Percentiles rank a stretch among this genome's conserved stretches.
Conservation (phyloP, 768 basidiomycete genomes). For the Mycena leptocephala region DNA sequence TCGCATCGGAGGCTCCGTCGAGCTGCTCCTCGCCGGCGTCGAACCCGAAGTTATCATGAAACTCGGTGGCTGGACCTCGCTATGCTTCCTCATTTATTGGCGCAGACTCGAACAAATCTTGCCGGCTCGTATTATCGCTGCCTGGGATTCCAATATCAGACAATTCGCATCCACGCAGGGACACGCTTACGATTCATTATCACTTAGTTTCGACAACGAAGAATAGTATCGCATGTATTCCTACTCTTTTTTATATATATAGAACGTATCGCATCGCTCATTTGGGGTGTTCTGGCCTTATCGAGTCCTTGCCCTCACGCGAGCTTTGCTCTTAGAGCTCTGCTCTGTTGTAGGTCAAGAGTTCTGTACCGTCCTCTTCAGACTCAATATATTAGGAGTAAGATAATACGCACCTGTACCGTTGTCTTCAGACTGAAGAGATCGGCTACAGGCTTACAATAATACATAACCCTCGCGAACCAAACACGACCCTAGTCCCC, state of each 20-base stretch:
- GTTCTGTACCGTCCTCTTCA: too few species aligned
- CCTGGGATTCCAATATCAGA: neutral
- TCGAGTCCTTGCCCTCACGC: too few species aligned
- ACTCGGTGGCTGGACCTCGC: neutral
- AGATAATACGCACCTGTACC: too few species aligned
- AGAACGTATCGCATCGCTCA: too few species aligned
- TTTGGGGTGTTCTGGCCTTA: too few species aligned
- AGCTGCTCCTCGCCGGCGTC: neutral
- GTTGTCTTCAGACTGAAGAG: too few species aligned
- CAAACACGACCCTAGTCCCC: neutral
- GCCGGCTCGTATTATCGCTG: slow-evolving; percentile 4
- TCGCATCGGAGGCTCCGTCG: neutral
- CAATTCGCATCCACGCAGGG: neutral
- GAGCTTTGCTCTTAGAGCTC: too few species aligned
- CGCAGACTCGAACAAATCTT: neutral
- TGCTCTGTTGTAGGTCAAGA: too few species aligned
- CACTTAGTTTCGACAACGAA: too few species aligned
- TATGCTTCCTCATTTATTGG: neutral
- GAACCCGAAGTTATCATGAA: neutral
- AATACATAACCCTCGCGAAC: neutral
- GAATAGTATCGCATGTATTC: too few species aligned
- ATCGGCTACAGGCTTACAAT: too few species aligned
- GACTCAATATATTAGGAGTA: too few species aligned
- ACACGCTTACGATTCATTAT: neutral
- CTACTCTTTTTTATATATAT: neutral